Evolutionary conservation across 805 yeast genomes (phyloP).

Genomic region (Nakazawaea molendinolei): DNA sequence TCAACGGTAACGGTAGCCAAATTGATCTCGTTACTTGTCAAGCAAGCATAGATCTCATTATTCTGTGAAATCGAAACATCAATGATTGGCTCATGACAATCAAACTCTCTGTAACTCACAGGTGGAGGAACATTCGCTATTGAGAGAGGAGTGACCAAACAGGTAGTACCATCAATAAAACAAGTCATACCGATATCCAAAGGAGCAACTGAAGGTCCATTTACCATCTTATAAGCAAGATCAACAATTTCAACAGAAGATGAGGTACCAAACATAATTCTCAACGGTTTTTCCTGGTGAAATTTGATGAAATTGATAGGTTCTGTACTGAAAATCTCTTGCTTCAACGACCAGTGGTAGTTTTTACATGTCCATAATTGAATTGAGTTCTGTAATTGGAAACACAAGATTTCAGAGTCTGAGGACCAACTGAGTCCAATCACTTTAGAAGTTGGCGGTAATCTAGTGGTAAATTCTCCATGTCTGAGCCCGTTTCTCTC

Average conservation of each 20-base stretch:
- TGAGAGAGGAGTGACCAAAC: conserved; percentile 74
- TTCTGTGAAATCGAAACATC: conserved; percentile 60
- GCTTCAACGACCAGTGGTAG: conserved; percentile 94
- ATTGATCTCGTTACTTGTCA: conserved; percentile 40
- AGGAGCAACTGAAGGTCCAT: conserved; percentile 67
- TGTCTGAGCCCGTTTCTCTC: conserved; percentile 92
- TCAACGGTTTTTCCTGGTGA: conserved; percentile 86
- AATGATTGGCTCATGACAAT: conserved; percentile 44
- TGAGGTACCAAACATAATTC: conserved; percentile 58
- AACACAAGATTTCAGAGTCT: conserved; percentile 70
- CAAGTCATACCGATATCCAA: conserved; percentile 71
- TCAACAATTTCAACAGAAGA: conserved; percentile 54
- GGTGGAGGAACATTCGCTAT: conserved; percentile 96
- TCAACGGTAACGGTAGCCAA: conserved; percentile 40
- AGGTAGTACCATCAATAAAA: conserved; percentile 71
- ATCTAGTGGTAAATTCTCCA: conserved; percentile 71
- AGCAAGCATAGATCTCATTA: conserved; percentile 52
- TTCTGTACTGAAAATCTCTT: conserved; percentile 45
- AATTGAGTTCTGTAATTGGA: conserved; percentile 54
- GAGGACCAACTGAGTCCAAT: conserved; percentile 68
- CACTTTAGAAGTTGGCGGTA: conserved; percentile 45
- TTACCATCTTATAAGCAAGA: conserved; percentile 52
- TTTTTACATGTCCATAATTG: conserved; percentile 89
- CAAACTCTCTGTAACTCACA: conserved; percentile 63
- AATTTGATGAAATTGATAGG: conserved; percentile 49